phyloP scores from a whole-genome alignment of 2,329 filamentous ascomycete species.

The Elsinoe batatas region DNA sequence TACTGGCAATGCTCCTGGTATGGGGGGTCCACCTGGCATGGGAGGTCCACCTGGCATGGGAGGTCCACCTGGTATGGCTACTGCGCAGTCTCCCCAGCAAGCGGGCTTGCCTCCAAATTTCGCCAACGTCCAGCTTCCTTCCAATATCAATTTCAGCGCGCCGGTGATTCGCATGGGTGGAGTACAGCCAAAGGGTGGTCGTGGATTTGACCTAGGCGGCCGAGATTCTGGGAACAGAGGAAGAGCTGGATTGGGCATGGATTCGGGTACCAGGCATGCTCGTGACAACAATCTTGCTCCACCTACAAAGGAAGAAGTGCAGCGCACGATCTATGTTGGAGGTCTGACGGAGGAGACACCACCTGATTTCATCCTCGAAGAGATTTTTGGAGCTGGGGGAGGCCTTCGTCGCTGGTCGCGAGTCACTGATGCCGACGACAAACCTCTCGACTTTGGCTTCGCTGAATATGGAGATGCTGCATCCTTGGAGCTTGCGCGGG shows the following conservation, averaged over 20 bases:
- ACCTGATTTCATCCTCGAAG: constrained; percentile 69
- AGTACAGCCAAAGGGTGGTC: constrained; percentile 42
- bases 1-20: constrained; percentile 54
- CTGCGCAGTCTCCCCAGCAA: constrained; percentile 62
- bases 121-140: constrained; percentile 64
- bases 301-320: constrained; percentile 79
- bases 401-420: constrained; percentile 77
- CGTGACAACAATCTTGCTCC: constrained; percentile 64
- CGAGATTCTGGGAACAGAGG: constrained; percentile 38
- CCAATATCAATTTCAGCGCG: constrained; percentile 96
- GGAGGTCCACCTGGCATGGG: constrained; percentile 62
- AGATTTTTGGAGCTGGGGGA: constrained; percentile 66
- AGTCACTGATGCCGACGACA: constrained; percentile 65
- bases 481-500: constrained; percentile 73
- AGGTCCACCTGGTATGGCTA: constrained; percentile 67
- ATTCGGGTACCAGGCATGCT: constrained; percentile 39
- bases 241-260: constrained; percentile 44
- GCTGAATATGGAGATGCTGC: constrained; percentile 90
- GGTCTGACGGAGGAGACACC: constrained; percentile 71
- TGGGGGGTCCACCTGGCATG: constrained; percentile 51
- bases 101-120: constrained; percentile 75
- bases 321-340: constrained; percentile 82
- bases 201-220: constrained; percentile 20
- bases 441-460: constrained; percentile 83
- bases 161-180: constrained; percentile 90